Evolutionary conservation across 1,139 yeast species (phyloP).

Genomic region (Saccharomyces hybrid): DNA sequence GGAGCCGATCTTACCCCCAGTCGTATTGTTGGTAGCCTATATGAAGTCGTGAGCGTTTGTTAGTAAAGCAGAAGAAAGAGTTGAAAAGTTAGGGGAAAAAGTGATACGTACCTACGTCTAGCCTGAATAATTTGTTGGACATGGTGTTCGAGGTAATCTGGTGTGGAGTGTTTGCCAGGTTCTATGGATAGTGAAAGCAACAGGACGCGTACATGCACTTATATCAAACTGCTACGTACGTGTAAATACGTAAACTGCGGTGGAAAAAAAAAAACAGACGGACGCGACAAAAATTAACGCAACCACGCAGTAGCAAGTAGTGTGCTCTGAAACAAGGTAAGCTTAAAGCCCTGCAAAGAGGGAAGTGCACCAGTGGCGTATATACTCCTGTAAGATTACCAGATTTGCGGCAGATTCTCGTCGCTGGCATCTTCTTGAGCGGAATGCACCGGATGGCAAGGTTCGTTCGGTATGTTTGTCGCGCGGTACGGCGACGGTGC

Average conservation of each 20-base stretch:
- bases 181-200: neutral
- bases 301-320: neutral
- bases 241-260: neutral
- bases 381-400: neutral
- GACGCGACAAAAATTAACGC: neutral
- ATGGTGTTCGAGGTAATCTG: constrained; percentile 12
- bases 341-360: neutral
- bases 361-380: neutral
- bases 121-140: constrained; percentile 33
- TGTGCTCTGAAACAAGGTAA: neutral
- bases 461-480: neutral
- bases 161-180: neutral
- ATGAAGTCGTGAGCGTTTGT: constrained; percentile 2
- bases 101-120: constrained; percentile 33
- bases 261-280: neutral
- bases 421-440: neutral
- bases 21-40: constrained; percentile 62
- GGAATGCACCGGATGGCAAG: neutral
- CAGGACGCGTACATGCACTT: neutral
- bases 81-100: neutral
- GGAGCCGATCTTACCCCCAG: constrained; percentile 84
- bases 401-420: neutral
- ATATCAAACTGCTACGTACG: neutral
- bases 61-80: constrained; percentile 2
- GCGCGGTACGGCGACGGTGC: neutral